phyloP scores from a whole-genome alignment of 148 eudicot species.

The Heliamphora exappendiculata region DNA sequence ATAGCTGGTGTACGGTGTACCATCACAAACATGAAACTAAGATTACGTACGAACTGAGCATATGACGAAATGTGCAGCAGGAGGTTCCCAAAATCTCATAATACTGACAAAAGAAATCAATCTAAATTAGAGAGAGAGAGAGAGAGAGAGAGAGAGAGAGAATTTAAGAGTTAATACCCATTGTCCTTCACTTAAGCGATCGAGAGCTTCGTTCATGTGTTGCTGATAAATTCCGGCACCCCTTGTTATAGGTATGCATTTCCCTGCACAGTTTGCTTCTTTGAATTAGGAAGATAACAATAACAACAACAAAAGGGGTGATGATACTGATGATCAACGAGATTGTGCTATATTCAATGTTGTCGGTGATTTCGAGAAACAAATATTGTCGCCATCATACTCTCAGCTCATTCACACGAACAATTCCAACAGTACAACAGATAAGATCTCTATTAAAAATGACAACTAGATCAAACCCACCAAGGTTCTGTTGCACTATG shows the following conservation, averaged over 20 bases:
- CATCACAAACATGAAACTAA: not conserved
- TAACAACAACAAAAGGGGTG: not conserved
- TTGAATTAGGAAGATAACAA: slow-evolving; percentile 3
- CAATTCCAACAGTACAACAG: not conserved
- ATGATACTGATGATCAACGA: not conserved
- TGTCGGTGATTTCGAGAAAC: not conserved
- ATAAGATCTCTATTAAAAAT: not conserved
- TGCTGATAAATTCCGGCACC: slow-evolving; percentile 94
- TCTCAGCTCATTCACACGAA: not conserved
- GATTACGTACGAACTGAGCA: not conserved
- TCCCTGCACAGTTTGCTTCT: slow-evolving; percentile 54
- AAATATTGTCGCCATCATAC: not conserved
- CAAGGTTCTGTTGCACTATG: not conserved
- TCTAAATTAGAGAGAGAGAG: not conserved
- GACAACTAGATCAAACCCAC: not conserved
- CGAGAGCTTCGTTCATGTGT: slow-evolving; percentile 96
- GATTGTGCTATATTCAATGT: not conserved
- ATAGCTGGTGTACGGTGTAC: not conserved
- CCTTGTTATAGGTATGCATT: slow-evolving; percentile 94
- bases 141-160: not conserved
- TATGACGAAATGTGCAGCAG: not conserved
- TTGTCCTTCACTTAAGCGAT: slow-evolving; percentile 65
- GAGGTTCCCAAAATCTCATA: not conserved
- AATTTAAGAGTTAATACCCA: slow-evolving; percentile 57
- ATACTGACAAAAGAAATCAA: not conserved